A percentile compares a stretch with the other conserved stretches of the same genome.
phyloP scores from a whole-genome alignment of 1,139 yeast species.

The Kazachstania sp. region DNA sequence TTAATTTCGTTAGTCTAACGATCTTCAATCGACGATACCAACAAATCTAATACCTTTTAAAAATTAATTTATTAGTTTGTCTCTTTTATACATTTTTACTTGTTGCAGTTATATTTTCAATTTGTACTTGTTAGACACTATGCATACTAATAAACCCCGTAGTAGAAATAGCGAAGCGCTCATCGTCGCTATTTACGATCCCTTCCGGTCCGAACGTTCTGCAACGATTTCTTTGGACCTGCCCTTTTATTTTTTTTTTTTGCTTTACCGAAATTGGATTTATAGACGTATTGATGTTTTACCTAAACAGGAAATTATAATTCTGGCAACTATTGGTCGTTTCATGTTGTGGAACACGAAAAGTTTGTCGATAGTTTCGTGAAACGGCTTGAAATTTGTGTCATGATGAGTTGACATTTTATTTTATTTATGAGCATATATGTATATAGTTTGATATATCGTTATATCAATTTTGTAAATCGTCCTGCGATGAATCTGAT shows the following conservation, averaged over 20 bases:
- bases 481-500: constrained; percentile 25
- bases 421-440: too few relatives aligned
- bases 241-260: not conserved
- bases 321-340: not conserved
- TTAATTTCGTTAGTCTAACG: too few relatives aligned
- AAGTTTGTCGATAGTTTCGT: not conserved
- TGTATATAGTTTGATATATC: too few relatives aligned
- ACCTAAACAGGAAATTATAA: constrained; percentile 7
- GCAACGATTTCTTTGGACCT: not conserved
- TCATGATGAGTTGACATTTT: too few relatives aligned
- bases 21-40: too few relatives aligned
- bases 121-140: too few relatives aligned
- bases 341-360: not conserved
- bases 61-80: too few relatives aligned
- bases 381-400: too few relatives aligned
- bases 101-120: too few relatives aligned
- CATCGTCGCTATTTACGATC: not conserved
- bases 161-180: not conserved
- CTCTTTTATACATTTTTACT: too few relatives aligned
- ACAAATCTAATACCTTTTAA: too few relatives aligned
- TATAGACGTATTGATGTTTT: constrained; percentile 6
- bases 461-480: not conserved
- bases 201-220: not conserved
- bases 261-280: not conserved
- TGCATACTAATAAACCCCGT: too few relatives aligned